Evolutionary conservation across 805 yeast species (phyloP), one percentile per base, ranked within the genome.

Genomic region (Starmerella sirachaensis): DNA sequence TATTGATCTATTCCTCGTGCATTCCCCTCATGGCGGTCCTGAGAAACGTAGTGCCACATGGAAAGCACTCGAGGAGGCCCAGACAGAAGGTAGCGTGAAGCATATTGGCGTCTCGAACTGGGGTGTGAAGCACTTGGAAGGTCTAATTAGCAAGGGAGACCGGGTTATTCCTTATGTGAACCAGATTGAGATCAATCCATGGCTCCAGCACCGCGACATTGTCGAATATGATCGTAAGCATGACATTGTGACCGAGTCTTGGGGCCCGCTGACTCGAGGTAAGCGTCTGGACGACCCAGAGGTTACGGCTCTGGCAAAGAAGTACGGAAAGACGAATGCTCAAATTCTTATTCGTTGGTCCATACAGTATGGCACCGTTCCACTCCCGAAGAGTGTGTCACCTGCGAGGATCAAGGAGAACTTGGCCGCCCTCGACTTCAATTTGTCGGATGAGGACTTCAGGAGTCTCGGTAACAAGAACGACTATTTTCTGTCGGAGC

Each of bases 121-220:
- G 53, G 80, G 79, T n/a, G 54, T 60, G n/a, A 63, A 64, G 35
- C 82, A 76, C 50, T 49, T 76, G 14, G 58, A 71, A 47, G 78
- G 74, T 53, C 55, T 76, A 18, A n/a, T n/a, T n/a, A 33, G 25
- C 13, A 14, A 21, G 22, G 27, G 23, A 9, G 58, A 73, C 25
- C 60, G 57, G 39, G 52, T 69, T 44, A 66, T 64, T 44, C 85
- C 94, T 0, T 81, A 74, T 0, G 76, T 78, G 30, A 78, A 83
- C 55, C 93, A 83, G 55, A 71, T 83, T 50, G 93, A 82, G 57
- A 66, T 81, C 35, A 80, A 82, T 41, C 93, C 91, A 13, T 81
- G 91, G 85, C 63, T 77, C 49, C 79, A 78, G 63, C 57, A 78
- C 48, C 59, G 65, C 34, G 74, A 75, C 37, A 63, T 82, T 41